Conservation (phyloP, 1,284 basidiomycete genomes). For the Ganoderma meredithae region DNA sequence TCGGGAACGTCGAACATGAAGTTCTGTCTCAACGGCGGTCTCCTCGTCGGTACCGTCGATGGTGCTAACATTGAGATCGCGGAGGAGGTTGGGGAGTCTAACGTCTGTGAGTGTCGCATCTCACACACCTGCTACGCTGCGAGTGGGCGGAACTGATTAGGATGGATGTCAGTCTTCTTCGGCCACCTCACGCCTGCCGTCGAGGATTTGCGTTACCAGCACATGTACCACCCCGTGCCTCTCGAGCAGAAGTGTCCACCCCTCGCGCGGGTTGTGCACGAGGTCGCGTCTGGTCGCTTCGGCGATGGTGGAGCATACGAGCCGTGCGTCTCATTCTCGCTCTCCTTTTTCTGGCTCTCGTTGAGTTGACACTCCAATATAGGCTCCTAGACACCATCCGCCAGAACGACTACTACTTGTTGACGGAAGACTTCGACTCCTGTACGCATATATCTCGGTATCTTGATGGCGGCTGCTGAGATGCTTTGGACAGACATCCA, state of each 20-base stretch:
- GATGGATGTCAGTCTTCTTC: conserved; percentile 70
- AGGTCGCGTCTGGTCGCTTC: conserved; percentile 77
- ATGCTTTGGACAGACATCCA: conserved; percentile 64
- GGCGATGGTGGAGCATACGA: conserved; percentile 82
- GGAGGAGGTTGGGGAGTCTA: conserved; percentile 82
- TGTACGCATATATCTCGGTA: conserved; percentile 55
- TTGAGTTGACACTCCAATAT: not conserved
- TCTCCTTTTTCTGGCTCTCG: not conserved
- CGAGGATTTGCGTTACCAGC: conserved; percentile 84
- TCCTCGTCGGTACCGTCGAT: conserved; percentile 83
- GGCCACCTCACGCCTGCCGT: conserved; percentile 84
- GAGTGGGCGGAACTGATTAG: conserved; percentile 13
- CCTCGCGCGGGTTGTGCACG: conserved; percentile 76
- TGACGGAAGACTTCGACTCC: conserved; percentile 92
- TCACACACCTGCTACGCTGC: not conserved
- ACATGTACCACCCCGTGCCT: conserved; percentile 81
- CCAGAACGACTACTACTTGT: conserved; percentile 82
- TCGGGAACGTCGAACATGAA: conserved; percentile 94
- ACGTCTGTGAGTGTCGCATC: conserved; percentile 62
- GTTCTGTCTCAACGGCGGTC: conserved; percentile 88
- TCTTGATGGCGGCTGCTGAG: not conserved
- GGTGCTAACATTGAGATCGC: conserved; percentile 97
- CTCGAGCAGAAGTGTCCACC: conserved; percentile 84
- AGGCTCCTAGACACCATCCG: conserved; percentile 78
- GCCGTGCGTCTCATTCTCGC: conserved; percentile 57